Conservation (phyloP, 164 flowering plant species). For the Platanus orientalis region DNA sequence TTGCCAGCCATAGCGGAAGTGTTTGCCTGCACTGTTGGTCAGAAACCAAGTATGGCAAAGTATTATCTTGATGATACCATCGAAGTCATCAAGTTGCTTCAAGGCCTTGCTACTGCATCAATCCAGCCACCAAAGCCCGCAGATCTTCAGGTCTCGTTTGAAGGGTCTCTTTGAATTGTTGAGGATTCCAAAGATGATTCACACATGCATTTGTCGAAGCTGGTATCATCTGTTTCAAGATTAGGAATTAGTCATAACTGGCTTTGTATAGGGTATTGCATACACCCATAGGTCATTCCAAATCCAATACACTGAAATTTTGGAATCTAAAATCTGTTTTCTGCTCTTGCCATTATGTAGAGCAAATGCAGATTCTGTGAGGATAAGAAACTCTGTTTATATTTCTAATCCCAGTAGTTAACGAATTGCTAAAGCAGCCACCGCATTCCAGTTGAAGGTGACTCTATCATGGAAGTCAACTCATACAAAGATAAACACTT, state of each 20-base stretch:
- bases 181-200: neutral
- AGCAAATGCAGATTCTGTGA: too few species aligned
- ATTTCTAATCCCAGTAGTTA: too few species aligned
- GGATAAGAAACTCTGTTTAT: too few species aligned
- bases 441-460: too few species aligned
- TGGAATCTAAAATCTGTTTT: too few species aligned
- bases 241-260: neutral
- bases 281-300: neutral
- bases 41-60: constrained; percentile 21
- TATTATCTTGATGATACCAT: constrained; percentile 22
- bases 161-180: constrained; percentile 14
- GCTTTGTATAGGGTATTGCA: neutral
- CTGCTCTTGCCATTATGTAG: too few species aligned
- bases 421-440: too few species aligned
- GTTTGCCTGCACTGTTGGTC: constrained; percentile 21
- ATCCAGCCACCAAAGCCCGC: constrained; percentile 9
- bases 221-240: neutral
- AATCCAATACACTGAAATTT: neutral
- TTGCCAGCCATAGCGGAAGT: constrained; percentile 11
- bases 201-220: neutral
- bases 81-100: constrained; percentile 19
- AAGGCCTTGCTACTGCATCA: constrained; percentile 17
- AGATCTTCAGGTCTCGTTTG: constrained; percentile 17
- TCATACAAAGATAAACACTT: too few species aligned
- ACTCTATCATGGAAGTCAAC: too few species aligned